phyloP scores from a whole-genome alignment of 805 yeast species.

The Debaryomyces prosopidis region DNA sequence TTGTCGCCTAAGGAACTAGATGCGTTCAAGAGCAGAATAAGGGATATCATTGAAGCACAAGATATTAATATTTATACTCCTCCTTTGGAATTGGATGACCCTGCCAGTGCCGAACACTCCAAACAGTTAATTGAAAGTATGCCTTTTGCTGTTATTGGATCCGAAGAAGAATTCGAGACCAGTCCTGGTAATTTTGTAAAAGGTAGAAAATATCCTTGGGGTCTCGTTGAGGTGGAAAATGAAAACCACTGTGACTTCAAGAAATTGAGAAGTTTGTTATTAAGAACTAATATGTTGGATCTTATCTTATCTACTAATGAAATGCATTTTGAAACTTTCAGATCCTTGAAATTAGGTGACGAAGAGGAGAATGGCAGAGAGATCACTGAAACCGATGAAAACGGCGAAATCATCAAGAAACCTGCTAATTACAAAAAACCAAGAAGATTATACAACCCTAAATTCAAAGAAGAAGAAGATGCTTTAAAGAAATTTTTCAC shows the following conservation, averaged over 20 bases:
- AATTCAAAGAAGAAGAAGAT: conserved; percentile 95
- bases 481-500: conserved; percentile 91
- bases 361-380: conserved; percentile 23
- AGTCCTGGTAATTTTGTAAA: conserved; percentile 63
- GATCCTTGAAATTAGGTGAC: conserved; percentile 65
- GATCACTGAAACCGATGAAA: conserved; percentile 26
- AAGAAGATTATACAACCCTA: conserved; percentile 73
- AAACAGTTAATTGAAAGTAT: conserved; percentile 76
- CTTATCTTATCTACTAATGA: conserved; percentile 78
- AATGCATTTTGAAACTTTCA: conserved; percentile 75
- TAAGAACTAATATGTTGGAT: conserved; percentile 84
- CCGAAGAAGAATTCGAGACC: conserved; percentile 68
- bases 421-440: conserved; percentile 41
- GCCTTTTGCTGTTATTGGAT: conserved; percentile 85
- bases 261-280: conserved; percentile 71
- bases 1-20: conserved; percentile 69
- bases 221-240: conserved; percentile 83
- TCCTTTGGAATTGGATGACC: conserved; percentile 73
- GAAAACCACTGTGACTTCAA: conserved; percentile 84
- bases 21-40: conserved; percentile 70
- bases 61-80: conserved; percentile 83
- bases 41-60: conserved; percentile 81
- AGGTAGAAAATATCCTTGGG: conserved; percentile 92
- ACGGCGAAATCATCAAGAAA: conserved; percentile 32
- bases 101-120: conserved; percentile 76